Conservation (phyloP, 1,139 yeast species). For the Saccharomycopsis crataegensis region DNA sequence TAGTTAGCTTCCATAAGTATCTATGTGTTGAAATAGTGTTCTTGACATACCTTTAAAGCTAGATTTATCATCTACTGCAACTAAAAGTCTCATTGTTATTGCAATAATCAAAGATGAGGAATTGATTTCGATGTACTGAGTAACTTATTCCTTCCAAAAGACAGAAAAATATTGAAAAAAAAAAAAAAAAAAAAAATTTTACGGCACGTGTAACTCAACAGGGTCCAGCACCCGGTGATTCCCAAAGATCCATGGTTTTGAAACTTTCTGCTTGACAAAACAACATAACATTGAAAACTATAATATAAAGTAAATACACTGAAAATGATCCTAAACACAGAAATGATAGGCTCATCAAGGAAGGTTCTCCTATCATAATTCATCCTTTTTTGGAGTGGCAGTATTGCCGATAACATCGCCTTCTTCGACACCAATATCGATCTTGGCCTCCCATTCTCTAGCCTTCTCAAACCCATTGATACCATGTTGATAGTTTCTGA, state of each 20-base stretch:
- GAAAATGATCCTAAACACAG: no score
- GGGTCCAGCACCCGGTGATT: not conserved
- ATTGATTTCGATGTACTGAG: not conserved
- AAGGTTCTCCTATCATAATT: not conserved
- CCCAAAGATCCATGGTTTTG: no score
- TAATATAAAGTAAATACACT: no score
- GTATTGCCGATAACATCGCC: slow-evolving; percentile 14
- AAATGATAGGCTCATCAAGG: not conserved
- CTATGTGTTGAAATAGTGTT: not conserved
- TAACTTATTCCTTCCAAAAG: not conserved
- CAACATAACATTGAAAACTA: no score
- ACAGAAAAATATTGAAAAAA: not conserved
- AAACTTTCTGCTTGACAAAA: no score
- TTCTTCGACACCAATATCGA: slow-evolving; percentile 49
- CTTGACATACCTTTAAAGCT: slow-evolving; percentile 32
- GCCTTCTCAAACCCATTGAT: slow-evolving; percentile 71
- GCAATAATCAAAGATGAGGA: not conserved
- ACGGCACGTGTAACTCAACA: not conserved
- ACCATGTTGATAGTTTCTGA: slow-evolving; percentile 60
- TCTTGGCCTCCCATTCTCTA: slow-evolving; percentile 59
- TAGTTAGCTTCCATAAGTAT: not conserved
- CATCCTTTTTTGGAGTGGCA: not conserved
- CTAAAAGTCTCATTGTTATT: slow-evolving; percentile 40
- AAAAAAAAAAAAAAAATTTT: not conserved
- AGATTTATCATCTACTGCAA: slow-evolving; percentile 51